Evolutionary conservation across 2,329 filamentous ascomycete species (phyloP).

Genomic region (Balansia obtecta): DNA sequence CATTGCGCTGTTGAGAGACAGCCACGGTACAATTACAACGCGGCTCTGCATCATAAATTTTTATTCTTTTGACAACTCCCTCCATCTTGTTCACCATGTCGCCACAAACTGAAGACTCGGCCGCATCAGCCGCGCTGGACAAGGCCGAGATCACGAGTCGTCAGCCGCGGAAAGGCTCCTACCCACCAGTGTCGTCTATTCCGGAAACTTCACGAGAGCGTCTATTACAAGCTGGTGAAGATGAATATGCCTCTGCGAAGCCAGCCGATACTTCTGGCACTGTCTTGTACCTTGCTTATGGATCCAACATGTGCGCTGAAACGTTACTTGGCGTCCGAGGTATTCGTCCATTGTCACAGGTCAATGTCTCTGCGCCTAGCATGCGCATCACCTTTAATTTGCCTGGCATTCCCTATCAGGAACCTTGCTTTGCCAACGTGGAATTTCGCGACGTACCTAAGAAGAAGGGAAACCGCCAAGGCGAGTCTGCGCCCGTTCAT

Average conservation of each 20-base stretch:
- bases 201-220: conserved; percentile 18
- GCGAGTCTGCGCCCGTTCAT: background rate
- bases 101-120: background rate
- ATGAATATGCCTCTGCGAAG: conserved; percentile 13
- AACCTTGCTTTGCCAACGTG: conserved; percentile 88
- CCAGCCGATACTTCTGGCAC: conserved; percentile 27
- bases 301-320: conserved; percentile 72
- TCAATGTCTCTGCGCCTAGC: conserved; percentile 71
- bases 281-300: conserved; percentile 76
- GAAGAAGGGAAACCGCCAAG: conserved; percentile 17
- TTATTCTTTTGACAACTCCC: background rate
- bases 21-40: no score
- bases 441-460: conserved; percentile 43
- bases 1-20: no score
- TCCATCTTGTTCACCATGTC: background rate
- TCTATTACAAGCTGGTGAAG: conserved; percentile 17
- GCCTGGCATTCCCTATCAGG: conserved; percentile 70
- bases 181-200: conserved; percentile 20
- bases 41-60: background rate
- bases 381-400: conserved; percentile 76
- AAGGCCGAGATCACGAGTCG: conserved; percentile 13
- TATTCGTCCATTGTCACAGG: conserved; percentile 67
- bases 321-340: conserved; percentile 69
- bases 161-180: conserved; percentile 12
- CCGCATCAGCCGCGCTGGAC: conserved; percentile 12